Evolutionary conservation across 768 basidiomycete species (phyloP).

Genomic region (Amyloporia xantha): DNA sequence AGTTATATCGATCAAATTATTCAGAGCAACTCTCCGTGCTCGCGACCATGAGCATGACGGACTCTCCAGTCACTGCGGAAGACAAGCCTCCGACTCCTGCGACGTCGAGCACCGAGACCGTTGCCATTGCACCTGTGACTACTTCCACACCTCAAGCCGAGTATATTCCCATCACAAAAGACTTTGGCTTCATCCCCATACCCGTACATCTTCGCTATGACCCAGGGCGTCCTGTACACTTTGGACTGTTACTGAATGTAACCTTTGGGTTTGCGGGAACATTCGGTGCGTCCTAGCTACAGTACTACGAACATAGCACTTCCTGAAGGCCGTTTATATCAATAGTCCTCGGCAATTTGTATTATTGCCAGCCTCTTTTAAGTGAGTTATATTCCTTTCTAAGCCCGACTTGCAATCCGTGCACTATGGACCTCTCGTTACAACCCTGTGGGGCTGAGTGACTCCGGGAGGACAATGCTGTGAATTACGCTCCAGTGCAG

Average conservation of each 20-base stretch:
- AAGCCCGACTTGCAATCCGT: background rate
- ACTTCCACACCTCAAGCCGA: too few species aligned
- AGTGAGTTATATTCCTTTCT: constrained; percentile 33
- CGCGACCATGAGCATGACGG: background rate
- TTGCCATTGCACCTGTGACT: too few species aligned
- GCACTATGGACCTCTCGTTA: too few species aligned
- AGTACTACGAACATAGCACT: background rate
- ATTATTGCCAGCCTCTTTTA: constrained; percentile 77
- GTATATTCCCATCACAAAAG: background rate
- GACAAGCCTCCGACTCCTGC: background rate
- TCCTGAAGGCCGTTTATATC: background rate
- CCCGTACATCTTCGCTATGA: constrained; percentile 36
- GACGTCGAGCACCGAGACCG: background rate
- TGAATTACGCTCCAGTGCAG: too few species aligned
- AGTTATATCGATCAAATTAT: background rate
- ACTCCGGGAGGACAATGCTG: too few species aligned
- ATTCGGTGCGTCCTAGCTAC: constrained; percentile 27
- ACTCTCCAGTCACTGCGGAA: background rate
- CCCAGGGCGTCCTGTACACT: constrained; percentile 28
- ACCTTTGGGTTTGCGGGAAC: constrained; percentile 42
- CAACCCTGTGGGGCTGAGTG: too few species aligned
- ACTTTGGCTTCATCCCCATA: constrained; percentile 42
- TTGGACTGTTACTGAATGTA: constrained; percentile 32
- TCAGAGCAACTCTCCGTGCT: background rate
- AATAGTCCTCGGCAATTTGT: constrained; percentile 65